Conservation (phyloP, 805 yeast species). For the Schwanniomyces polymorphus region DNA sequence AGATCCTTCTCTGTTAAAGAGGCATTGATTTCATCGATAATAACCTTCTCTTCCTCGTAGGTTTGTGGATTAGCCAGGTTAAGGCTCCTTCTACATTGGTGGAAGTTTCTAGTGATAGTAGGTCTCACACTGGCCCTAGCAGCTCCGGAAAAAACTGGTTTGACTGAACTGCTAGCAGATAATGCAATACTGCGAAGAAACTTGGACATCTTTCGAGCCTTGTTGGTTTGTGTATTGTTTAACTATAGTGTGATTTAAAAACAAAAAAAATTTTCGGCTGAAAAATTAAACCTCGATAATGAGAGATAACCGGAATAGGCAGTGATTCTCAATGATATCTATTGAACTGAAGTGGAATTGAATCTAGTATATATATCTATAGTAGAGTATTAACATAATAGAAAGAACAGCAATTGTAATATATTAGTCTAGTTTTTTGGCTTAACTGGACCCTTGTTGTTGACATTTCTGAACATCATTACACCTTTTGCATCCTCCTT, state of each 20-base stretch:
- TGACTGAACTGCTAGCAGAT: conserved; percentile 1
- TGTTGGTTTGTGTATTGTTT: background rate
- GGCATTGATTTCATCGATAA: conserved; percentile 56
- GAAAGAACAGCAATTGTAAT: background rate
- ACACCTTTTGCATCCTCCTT: conserved; percentile 52
- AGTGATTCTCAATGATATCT: background rate
- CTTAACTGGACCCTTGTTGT: conserved; percentile 48
- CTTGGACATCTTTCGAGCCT: conserved; percentile 8
- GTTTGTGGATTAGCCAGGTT: conserved; percentile 31
- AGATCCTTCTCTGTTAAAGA: conserved; percentile 53
- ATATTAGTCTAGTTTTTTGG: conserved; percentile 14
- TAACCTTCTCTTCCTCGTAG: conserved; percentile 73
- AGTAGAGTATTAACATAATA: no score
- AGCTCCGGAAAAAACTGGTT: background rate
- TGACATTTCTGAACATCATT: conserved; percentile 63
- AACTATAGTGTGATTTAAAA: background rate
- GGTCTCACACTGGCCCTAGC: background rate
- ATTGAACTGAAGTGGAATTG: background rate
- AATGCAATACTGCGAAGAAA: conserved; percentile 1
- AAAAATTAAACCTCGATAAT: background rate
- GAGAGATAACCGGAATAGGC: background rate
- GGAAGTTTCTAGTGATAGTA: conserved; percentile 2
- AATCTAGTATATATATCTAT: background rate
- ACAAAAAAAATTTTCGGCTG: conserved; percentile 1
- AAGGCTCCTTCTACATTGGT: conserved; percentile 3